phyloP scores from a whole-genome alignment of 257 asterid genomes.

The Paraleonurus japonicus region DNA sequence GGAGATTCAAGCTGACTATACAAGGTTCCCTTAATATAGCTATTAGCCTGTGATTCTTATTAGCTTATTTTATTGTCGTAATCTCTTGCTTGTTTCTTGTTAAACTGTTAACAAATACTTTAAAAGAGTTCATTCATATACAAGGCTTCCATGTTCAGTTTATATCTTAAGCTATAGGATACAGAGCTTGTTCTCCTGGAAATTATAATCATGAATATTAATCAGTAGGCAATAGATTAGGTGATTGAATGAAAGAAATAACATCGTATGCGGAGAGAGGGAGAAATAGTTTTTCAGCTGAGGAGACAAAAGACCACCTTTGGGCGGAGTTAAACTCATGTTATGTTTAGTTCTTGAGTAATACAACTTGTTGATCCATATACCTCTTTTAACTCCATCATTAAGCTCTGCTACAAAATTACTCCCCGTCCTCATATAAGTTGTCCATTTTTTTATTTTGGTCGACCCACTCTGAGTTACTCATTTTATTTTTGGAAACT shows the following conservation, averaged over 20 bases:
- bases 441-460: no score
- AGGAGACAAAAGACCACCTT: no score
- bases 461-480: no score
- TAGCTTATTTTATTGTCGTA: not conserved
- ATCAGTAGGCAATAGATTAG: no score
- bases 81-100: not conserved
- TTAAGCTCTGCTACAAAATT: no score
- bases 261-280: no score
- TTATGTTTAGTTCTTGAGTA: not conserved
- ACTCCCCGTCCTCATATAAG: no score
- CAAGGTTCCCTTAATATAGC: constrained; percentile 55
- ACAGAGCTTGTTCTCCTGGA: not conserved
- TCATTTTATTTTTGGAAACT: no score
- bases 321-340: not conserved
- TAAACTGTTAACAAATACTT: not conserved
- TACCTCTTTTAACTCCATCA: not conserved
- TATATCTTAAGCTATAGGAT: not conserved
- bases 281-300: no score
- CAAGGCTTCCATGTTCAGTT: not conserved
- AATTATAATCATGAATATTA: not conserved
- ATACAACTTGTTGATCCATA: not conserved
- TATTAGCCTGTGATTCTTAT: not conserved
- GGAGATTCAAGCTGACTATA: constrained; percentile 95
- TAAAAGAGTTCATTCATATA: not conserved
- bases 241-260: no score